Percentiles rank a stretch among this genome's conserved stretches.
Evolutionary conservation across 2,329 filamentous ascomycete species (phyloP).

Genomic region (Corynespora cassiicola): DNA sequence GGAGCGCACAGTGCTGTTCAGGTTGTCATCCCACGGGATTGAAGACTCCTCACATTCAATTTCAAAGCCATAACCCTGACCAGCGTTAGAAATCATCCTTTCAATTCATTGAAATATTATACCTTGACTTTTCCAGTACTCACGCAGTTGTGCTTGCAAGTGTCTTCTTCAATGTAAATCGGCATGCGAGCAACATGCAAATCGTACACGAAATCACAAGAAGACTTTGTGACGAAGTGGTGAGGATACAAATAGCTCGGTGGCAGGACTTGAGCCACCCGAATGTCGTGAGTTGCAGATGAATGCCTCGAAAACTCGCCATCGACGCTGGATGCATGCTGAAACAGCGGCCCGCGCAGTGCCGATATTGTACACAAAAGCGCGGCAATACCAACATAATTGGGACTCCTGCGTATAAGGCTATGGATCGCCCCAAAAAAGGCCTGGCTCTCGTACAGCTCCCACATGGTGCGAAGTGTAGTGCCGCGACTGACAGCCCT

Average conservation of each 20-base stretch:
- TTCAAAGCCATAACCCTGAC: conserved; percentile 7
- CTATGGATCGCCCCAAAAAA: conserved; percentile 9
- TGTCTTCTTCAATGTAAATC: neutral
- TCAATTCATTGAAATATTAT: neutral
- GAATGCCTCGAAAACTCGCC: conserved; percentile 2
- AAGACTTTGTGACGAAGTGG: neutral
- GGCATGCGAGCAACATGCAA: conserved; percentile 5
- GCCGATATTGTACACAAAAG: conserved; percentile 7
- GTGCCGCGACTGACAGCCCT: conserved; percentile 4
- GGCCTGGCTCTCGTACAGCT: conserved; percentile 10
- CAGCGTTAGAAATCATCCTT: too few species aligned
- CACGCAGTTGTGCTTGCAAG: neutral
- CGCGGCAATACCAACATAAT: conserved; percentile 4
- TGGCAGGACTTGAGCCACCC: conserved; percentile 6
- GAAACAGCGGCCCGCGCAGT: conserved; percentile 9
- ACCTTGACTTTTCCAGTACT: conserved; percentile 2
- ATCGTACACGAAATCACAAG: conserved; percentile 7
- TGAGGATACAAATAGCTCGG: conserved; percentile 4
- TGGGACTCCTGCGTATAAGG: conserved; percentile 1
- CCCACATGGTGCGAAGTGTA: conserved; percentile 10
- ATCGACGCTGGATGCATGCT: conserved; percentile 7
- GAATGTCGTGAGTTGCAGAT: conserved; percentile 1
- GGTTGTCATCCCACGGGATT: conserved; percentile 7
- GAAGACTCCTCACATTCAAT: conserved; percentile 7
- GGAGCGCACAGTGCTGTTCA: conserved; percentile 1